Evolutionary conservation across 2,329 filamentous ascomycete genomes (phyloP).

Genomic region (Trichophaea hybrida): DNA sequence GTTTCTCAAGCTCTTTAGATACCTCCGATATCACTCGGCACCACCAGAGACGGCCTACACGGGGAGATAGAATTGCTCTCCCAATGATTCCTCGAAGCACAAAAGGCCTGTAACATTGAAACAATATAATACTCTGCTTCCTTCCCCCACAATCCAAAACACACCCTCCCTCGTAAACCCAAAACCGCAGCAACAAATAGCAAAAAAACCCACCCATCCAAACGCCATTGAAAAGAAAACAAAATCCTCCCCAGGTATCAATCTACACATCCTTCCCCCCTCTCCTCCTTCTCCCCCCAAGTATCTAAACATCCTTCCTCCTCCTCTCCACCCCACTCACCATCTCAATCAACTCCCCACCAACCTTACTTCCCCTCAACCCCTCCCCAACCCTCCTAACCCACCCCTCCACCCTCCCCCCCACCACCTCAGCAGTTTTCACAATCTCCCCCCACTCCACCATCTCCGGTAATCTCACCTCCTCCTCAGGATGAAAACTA

Average conservation of each 20-base stretch:
- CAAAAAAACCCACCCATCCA: not conserved
- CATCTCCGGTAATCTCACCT: constrained; percentile 58
- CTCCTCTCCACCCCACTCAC: not conserved
- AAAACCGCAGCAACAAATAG: not conserved
- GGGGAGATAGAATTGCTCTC: no score
- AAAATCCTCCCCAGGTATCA: not conserved
- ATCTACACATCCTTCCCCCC: not conserved
- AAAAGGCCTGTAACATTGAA: no score
- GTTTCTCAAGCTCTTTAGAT: no score
- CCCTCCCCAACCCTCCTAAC: constrained; percentile 40
- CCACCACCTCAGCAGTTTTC: constrained; percentile 36
- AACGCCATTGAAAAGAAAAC: not conserved
- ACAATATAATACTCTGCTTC: no score
- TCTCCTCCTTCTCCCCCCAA: not conserved
- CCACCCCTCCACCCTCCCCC: constrained; percentile 4
- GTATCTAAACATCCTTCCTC: not conserved
- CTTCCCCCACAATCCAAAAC: no score
- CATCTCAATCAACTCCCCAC: constrained; percentile 5
- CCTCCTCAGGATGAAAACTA: not conserved
- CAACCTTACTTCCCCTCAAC: constrained; percentile 47
- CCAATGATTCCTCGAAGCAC: no score
- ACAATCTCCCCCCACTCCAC: constrained; percentile 59
- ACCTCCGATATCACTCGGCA: no score
- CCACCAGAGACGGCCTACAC: no score
- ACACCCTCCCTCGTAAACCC: no score